Conservation (phyloP, 2,329 filamentous ascomycete genomes). For the Lecanicillium sp. region DNA sequence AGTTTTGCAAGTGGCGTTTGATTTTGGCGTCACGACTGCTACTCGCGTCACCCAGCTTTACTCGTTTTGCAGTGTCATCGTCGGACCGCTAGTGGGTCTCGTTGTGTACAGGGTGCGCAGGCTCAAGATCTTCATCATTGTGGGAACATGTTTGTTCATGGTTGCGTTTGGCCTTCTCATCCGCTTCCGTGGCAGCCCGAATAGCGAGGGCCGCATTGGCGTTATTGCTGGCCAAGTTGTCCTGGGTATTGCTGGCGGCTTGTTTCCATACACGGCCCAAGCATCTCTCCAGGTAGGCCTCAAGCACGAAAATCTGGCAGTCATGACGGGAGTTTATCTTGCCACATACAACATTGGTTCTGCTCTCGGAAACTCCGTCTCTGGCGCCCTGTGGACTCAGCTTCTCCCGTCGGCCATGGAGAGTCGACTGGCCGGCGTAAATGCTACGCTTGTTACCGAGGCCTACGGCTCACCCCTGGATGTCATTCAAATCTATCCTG, state of each 20-base stretch:
- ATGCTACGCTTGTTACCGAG: constrained; percentile 23
- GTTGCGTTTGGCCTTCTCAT: constrained; percentile 60
- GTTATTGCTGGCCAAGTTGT: constrained; percentile 55
- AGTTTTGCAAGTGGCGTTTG: constrained; percentile 51
- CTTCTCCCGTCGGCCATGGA: constrained; percentile 43
- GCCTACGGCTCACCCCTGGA: constrained; percentile 26
- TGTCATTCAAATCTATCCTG: constrained; percentile 19
- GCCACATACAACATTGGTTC: constrained; percentile 56
- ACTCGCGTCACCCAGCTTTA: constrained; percentile 54
- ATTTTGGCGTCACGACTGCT: constrained; percentile 46
- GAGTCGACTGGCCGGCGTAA: constrained; percentile 31
- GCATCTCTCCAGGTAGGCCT: constrained; percentile 33
- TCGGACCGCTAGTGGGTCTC: constrained; percentile 46
- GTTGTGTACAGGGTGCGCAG: constrained; percentile 49
- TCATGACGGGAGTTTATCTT: constrained; percentile 55
- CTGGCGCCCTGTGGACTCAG: constrained; percentile 56
- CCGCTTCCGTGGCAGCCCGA: constrained; percentile 47
- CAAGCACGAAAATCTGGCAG: constrained; percentile 47
- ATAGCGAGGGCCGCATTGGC: constrained; percentile 36
- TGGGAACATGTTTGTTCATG: constrained; percentile 51
- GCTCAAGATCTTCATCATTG: constrained; percentile 55
- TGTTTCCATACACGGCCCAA: constrained; percentile 47
- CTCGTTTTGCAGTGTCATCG: constrained; percentile 47
- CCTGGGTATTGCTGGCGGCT: constrained; percentile 53
- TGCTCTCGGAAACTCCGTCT: constrained; percentile 51